Evolutionary conservation across 108 stramenopile species (phyloP).

Genomic region (Cyclotella cryptica): DNA sequence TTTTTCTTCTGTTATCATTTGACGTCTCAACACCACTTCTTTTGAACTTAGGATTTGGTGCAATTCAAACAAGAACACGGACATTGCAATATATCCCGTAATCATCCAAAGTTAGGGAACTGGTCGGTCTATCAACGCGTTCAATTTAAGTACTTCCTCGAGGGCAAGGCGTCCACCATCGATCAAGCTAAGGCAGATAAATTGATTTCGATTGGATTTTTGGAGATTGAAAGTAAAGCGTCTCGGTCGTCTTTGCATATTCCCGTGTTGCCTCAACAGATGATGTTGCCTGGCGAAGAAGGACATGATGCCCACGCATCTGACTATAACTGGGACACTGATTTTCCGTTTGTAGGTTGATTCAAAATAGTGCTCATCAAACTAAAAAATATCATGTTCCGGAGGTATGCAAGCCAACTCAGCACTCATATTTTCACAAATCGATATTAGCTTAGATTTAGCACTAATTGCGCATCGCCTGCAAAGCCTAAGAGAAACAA

Average conservation of each 20-base stretch:
- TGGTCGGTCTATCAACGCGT: not conserved
- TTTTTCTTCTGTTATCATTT: no score
- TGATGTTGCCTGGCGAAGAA: not conserved
- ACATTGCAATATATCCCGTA: constrained; percentile 21
- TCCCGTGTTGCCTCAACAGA: constrained; percentile 3
- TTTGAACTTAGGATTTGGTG: constrained; percentile 1
- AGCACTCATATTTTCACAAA: no score
- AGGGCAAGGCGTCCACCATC: constrained; percentile 1
- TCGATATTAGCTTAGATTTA: no score
- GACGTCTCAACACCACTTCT: not conserved
- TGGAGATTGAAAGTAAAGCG: not conserved
- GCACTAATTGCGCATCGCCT: no score
- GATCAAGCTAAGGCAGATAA: constrained; percentile 6
- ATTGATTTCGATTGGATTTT: constrained; percentile 11
- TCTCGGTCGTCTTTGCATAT: not conserved
- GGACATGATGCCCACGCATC: not conserved
- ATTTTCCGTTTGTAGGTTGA: not conserved
- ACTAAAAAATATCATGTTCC: no score
- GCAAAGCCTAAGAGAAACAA: no score
- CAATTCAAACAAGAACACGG: constrained; percentile 33
- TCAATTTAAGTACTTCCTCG: constrained; percentile 5
- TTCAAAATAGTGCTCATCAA: not conserved
- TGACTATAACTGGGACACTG: not conserved
- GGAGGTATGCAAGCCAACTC: no score
- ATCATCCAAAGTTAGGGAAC: constrained; percentile 5